Evolutionary conservation across 2,329 filamentous ascomycete species (phyloP).

Genomic region (Arthrobotrys pseudoclavata): DNA sequence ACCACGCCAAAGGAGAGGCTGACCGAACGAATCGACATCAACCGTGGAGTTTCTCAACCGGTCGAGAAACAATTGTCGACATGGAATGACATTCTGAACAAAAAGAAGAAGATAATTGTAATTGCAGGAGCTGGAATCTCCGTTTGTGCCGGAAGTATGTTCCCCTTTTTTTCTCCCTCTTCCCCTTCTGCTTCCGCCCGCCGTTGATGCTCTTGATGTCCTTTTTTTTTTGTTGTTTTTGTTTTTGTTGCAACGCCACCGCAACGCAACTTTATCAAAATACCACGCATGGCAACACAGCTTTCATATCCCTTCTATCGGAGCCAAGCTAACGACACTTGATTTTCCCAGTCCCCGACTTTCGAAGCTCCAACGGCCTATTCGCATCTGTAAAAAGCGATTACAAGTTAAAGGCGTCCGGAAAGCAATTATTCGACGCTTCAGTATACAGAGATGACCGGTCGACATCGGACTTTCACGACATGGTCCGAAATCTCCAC

Average conservation of each 20-base stretch:
- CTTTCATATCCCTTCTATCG: not conserved
- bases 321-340: slow-evolving; percentile 9
- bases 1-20: slow-evolving; percentile 68
- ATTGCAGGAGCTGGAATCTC: slow-evolving; percentile 97
- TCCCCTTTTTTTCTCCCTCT: slow-evolving; percentile 51
- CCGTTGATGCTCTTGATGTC: not conserved
- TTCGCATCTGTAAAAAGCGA: slow-evolving; percentile 87
- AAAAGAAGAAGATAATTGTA: slow-evolving; percentile 95
- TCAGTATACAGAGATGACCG: slow-evolving; percentile 94
- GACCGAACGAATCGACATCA: slow-evolving; percentile 84
- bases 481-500: slow-evolving; percentile 92
- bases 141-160: slow-evolving; percentile 88
- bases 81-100: slow-evolving; percentile 80
- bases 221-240: slow-evolving; percentile 49
- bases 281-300: slow-evolving; percentile 50
- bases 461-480: slow-evolving; percentile 90
- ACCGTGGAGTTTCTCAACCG: slow-evolving; percentile 66
- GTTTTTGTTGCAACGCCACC: slow-evolving; percentile 44
- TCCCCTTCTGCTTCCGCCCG: slow-evolving; percentile 56
- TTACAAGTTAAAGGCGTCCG: slow-evolving; percentile 91
- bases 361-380: slow-evolving; percentile 89
- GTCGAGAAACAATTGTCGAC: slow-evolving; percentile 77
- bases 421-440: slow-evolving; percentile 96
- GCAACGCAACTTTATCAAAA: slow-evolving; percentile 37
- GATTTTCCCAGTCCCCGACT: slow-evolving; percentile 81